Conservation (phyloP, 768 basidiomycete genomes). For the Melanogaster broomeanus region DNA sequence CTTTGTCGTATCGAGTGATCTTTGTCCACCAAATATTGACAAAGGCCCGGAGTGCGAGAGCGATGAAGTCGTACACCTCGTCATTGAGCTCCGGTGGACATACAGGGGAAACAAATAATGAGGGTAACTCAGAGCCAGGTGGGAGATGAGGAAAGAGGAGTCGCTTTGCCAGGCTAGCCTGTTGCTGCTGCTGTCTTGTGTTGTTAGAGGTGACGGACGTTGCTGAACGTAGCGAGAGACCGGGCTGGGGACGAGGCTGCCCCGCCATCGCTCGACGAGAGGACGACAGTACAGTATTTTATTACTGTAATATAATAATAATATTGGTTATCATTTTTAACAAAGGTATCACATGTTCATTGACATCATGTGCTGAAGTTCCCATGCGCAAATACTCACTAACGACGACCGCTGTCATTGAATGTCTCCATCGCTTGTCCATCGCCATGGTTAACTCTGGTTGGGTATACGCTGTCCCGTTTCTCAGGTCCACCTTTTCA, state of each 20-base stretch:
- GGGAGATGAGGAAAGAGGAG: slow-evolving; percentile 62
- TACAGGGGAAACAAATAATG: slow-evolving; percentile 48
- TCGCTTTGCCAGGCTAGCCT: slow-evolving; percentile 48
- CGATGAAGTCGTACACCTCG: slow-evolving; percentile 68
- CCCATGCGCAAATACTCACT: too few species aligned
- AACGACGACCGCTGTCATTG: neutral
- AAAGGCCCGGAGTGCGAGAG: slow-evolving; percentile 75
- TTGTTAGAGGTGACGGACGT: slow-evolving; percentile 22
- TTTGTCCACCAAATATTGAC: slow-evolving; percentile 88
- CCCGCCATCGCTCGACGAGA: slow-evolving; percentile 4
- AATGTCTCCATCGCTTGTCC: neutral
- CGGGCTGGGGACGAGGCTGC: slow-evolving; percentile 1
- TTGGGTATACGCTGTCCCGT: too few species aligned
- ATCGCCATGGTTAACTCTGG: neutral
- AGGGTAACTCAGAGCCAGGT: slow-evolving; percentile 47
- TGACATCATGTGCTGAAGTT: neutral
- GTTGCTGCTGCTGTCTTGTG: slow-evolving; percentile 24
- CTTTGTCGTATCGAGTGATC: slow-evolving; percentile 80
- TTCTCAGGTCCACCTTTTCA: neutral
- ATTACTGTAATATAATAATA: too few species aligned
- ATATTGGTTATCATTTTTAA: neutral
- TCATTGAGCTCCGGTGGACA: slow-evolving; percentile 58
- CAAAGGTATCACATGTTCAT: neutral
- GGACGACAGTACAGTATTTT: too few species aligned
- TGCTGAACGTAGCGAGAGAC: slow-evolving; percentile 22